These are phyloP conservation scores for Quercus rubra DNA, from an alignment of 306 rosid genomes.

Conservation along the genomic window DNA sequence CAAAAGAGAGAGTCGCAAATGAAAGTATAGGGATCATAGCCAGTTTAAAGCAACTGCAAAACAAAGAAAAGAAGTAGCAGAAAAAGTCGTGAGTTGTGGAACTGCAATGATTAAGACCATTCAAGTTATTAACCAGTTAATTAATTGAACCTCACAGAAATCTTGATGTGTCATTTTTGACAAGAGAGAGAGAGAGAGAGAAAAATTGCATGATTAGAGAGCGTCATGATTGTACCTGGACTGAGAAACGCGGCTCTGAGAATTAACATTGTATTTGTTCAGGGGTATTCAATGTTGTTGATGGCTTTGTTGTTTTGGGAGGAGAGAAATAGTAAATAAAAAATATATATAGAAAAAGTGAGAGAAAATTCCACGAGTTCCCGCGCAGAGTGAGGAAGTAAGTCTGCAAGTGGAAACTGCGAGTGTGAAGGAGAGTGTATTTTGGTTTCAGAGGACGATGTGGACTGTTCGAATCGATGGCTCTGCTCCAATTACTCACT, in stretches of 20 bases:
- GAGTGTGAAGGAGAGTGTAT: slow-evolving; percentile 26
- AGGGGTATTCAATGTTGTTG: slow-evolving; percentile 16
- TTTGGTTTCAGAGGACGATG: slow-evolving; percentile 40
- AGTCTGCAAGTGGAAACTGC: slow-evolving; percentile 43
- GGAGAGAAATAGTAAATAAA: neutral
- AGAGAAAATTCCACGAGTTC: neutral
- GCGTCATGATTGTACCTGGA: slow-evolving; percentile 61
- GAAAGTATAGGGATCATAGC: slow-evolving; percentile 33
- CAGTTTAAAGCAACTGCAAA: slow-evolving; percentile 37
- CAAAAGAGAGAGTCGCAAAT: slow-evolving; percentile 44
- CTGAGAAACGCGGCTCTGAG: slow-evolving; percentile 73
- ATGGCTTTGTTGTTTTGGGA: slow-evolving; percentile 22
- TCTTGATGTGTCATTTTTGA: slow-evolving; percentile 47
- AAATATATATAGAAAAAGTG: neutral
- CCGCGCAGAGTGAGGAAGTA: slow-evolving; percentile 27
- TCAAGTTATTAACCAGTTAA: slow-evolving; percentile 35
- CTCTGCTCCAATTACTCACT: slow-evolving; percentile 51
- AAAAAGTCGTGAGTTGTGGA: slow-evolving; percentile 63
- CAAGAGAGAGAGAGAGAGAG: slow-evolving; percentile 17
- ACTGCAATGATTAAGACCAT: slow-evolving; percentile 65
- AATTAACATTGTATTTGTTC: slow-evolving; percentile 19
- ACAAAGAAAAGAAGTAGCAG: slow-evolving; percentile 37
- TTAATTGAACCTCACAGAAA: slow-evolving; percentile 27
- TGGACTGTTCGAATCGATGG: slow-evolving; percentile 70
- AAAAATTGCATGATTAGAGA: slow-evolving; percentile 51